Base-by-base conservation (phyloP, 495 filamentous ascomycete species). In the Glarea lozoyensis region DNA sequence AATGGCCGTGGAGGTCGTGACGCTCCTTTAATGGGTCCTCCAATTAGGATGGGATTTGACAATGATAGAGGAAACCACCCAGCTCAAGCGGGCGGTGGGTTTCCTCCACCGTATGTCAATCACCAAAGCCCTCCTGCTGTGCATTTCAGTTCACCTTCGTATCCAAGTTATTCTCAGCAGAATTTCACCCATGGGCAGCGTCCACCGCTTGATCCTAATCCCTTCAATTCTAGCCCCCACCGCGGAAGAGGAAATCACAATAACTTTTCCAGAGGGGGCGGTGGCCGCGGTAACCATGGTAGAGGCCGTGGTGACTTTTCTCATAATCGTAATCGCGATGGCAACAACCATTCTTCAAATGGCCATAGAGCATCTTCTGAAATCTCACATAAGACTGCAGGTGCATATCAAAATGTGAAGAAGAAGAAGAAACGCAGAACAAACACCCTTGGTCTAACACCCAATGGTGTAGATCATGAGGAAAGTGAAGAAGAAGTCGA, bases 401-500 rank as follows among this genome's bases (percentile, higher is more conserved):
- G 59, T 55, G 60, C 62, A 48, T 75, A 77, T 30, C 61, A 61
- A n/a, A 72, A 70, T 46, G 58, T 61, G 29, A 52, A 60, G 18
- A 83, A 81, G 63, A 90, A 89, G 59, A 85, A 84, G 67, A 84
- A 84, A 68, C 67, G 81, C 35, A 80, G 78, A 56, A 78, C 80
- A 32, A 88, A 92, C 37, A 79, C 82, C 22, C 75, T 94, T 7
- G 88, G 88, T 15, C 59, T 94, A 41, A 88, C 83, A 1, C 88
- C 84, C 10, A 78, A 77, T 27, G 70, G 72, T n/a, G 79, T 81
- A 30, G 76, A 79, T 20, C 77, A 84, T 42, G 82, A 86, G 50
- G 78, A 76, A 1, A 84, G 79, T 39, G 79, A 83, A 39, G 85
- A 89, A 48, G 75, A 80, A 47, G 36, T 49, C 34, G 77, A 86